Base-by-base conservation (phyloP, 768 basidiomycete genomes). In the Hericium erinaceus region DNA sequence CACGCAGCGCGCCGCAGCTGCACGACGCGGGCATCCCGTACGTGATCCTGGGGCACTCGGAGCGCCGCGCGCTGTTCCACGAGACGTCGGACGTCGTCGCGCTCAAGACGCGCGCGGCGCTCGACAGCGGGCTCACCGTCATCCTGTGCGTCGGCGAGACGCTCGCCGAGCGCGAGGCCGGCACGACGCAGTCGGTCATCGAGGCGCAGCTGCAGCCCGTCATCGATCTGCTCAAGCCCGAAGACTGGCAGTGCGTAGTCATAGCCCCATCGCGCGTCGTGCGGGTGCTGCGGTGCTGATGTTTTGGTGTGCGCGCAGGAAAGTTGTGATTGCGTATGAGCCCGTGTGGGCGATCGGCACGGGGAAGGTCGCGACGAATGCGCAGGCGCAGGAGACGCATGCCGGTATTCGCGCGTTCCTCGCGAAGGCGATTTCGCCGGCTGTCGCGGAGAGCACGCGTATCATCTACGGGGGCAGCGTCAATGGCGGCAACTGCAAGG, bases 311-410 rank as follows among this genome's bases (percentile, higher is more conserved):
- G 28, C 28, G 28, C 40, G 37, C 60, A 95, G 93, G 66, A 83
- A 89, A 61, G 78, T 98, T 67, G 95, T 99, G 58, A 80, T 99
- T 65, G 97, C 97, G 18, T 99, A 95, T 71, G 92, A 95, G 71
- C 92, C 94, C 46, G 92, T 98, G 16, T 98, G 97, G 95, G 95
- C 97, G 38, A 98, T 98, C 70, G 97, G 97, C 48, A 98, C 95
- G 12, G 95, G 95, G 61, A 95, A 89, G 71, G 95, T 97, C 54
- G 95, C 95, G 48, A 91, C 91, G 37, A 77, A 89, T 0, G 77
- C 76, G n/a, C 89, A 98, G 75, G 97, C 97, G 1, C 95, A 98
- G 73, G 89, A 94, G 44, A 84, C 90, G 2, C 97, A 99, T 67
- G 80, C 79, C 40, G 82, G 87, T 59, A 85, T 95, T 66, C 89